Evolutionary conservation across 1,139 yeast genomes (phyloP), one percentile per base, ranked within the genome.

Genomic region (Yamadazyma trypodendri): DNA sequence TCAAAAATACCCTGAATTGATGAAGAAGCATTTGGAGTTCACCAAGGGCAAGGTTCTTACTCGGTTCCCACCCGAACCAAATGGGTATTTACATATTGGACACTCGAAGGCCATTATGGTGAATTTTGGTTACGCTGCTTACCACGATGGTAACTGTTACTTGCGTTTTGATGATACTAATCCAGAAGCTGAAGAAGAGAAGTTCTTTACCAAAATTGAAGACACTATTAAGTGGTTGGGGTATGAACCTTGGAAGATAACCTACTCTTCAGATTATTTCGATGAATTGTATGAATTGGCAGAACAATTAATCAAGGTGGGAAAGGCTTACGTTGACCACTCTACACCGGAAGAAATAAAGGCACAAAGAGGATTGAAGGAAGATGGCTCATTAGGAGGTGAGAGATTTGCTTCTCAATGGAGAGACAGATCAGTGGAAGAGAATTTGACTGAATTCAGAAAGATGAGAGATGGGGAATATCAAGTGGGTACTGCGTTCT

Each of bases 51-150:
- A 77, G 53, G 97, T 92, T 15, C 81, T 76, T 54, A 94, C 98
- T 1, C 80, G 99, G 58, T 92, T 92, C 70, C 99, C 99, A 24
- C 98, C 98, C 6, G 98, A 92, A 65, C 98, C 98, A 36, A 90
- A 90, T 60, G 98, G 98, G 41, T 92, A 81, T 56, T 75, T 92
- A 56, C 98, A 92, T 60, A 92, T 92, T 62, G 99, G 99, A 32
- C 99, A 92, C 60, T 85, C 96, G 34, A 94, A 94, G 68, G 98
- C 98, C 36, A 92, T 92, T 58, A 85, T 92, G 77, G 96, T 92
- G 42, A 90, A 92, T 61, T 92, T 92, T 61, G 97, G 97, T 12
- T 92, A 75, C 58, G 98, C 98, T 32, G 83, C 85, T 60, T 83
- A 68, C 63, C 75, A 89, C 59, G 75, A 78, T 42, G 99, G 98